phyloP scores from a whole-genome alignment of 306 rosid species.

The Spatholobus suberectus region DNA sequence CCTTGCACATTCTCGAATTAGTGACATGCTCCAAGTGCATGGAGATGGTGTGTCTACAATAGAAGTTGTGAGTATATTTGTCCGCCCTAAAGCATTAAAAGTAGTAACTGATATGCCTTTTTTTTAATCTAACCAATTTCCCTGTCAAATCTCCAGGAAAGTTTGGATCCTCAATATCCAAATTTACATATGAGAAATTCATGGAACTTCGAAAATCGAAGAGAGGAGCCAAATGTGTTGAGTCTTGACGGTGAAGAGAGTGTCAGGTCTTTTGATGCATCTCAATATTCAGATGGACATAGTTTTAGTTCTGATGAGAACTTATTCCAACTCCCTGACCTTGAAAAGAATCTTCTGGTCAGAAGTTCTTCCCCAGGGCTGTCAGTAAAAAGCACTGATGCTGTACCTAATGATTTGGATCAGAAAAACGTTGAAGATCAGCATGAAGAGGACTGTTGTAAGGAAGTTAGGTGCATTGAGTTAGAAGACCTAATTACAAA shows the following conservation, averaged over 20 bases:
- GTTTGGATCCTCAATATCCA: constrained; percentile 63
- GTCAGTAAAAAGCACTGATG: constrained; percentile 46
- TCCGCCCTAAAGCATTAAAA: constrained; percentile 25
- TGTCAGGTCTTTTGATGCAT: constrained; percentile 71
- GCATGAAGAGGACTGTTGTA: constrained; percentile 65
- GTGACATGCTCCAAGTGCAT: constrained; percentile 67
- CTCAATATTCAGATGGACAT: constrained; percentile 77
- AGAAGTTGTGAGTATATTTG: constrained; percentile 55
- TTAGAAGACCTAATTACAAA: constrained; percentile 53
- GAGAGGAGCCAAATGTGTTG: constrained; percentile 44
- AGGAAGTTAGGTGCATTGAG: constrained; percentile 87
- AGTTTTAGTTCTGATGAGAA: constrained; percentile 75
- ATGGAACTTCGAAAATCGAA: constrained; percentile 67
- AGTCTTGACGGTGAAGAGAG: constrained; percentile 49
- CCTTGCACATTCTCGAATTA: constrained; percentile 76
- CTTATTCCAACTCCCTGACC: constrained; percentile 68
- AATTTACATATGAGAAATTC: constrained; percentile 60
- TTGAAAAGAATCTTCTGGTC: constrained; percentile 58
- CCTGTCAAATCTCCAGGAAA: constrained; percentile 54
- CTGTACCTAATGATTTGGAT: constrained; percentile 45
- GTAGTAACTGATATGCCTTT: background rate
- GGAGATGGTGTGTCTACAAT: constrained; percentile 58
- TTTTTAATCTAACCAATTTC: constrained; percentile 38
- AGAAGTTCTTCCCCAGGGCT: constrained; percentile 53
- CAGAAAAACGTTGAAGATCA: constrained; percentile 60